Evolutionary conservation across 2,329 filamentous ascomycete species (phyloP).

Genomic region (Diaporthe eres): DNA sequence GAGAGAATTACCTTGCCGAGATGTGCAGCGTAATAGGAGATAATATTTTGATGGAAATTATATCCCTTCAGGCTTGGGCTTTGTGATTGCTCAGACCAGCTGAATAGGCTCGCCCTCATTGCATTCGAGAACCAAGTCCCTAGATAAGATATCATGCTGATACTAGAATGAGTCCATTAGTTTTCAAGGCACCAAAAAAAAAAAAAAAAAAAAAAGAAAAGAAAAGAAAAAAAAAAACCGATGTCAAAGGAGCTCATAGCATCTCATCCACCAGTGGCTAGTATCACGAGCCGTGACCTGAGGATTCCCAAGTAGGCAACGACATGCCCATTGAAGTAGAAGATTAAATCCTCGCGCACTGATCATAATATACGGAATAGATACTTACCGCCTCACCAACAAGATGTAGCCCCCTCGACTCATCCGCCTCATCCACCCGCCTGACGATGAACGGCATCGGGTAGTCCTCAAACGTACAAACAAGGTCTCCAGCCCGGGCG

Average conservation of each 20-base stretch:
- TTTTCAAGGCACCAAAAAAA: background rate
- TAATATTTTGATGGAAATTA: too few relatives aligned
- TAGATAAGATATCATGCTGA: too few relatives aligned
- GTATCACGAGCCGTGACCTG: background rate
- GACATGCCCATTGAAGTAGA: background rate
- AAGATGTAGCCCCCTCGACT: background rate
- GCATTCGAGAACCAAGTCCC: too few relatives aligned
- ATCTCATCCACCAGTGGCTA: background rate
- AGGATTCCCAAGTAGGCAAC: background rate
- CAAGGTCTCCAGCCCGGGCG: background rate
- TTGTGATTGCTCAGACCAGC: background rate
- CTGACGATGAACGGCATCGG: background rate
- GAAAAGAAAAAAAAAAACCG: too few relatives aligned
- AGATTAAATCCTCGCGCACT: background rate
- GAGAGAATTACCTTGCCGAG: too few relatives aligned
- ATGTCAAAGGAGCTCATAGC: background rate
- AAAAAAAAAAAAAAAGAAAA: too few relatives aligned
- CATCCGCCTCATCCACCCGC: background rate
- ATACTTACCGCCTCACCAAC: background rate
- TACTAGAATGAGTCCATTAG: background rate
- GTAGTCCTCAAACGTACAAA: background rate
- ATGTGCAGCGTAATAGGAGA: too few relatives aligned
- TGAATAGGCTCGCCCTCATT: background rate
- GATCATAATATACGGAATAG: background rate
- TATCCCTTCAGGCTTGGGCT: too few relatives aligned